These are phyloP conservation scores for Cladosporium colombiae DNA, from an alignment of 2,329 filamentous ascomycete species.

Conservation along the genomic window DNA sequence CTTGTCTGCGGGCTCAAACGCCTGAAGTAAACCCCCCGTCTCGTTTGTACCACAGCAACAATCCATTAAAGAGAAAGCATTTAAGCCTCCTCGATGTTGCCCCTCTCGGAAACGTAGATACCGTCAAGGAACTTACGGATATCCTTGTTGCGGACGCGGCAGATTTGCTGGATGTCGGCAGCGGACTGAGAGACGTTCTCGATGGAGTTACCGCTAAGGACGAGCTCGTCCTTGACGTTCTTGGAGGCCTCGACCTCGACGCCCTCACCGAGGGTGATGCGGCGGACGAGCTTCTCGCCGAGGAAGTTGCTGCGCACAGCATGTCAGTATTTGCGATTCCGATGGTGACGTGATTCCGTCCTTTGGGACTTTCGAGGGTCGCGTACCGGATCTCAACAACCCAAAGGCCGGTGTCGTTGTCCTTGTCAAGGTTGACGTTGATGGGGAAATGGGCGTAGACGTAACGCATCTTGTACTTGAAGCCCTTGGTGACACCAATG, in stretches of 20 bases:
- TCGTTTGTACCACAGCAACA: slow-evolving; percentile 18
- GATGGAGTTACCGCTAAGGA: slow-evolving; percentile 89
- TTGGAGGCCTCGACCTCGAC: slow-evolving; percentile 89
- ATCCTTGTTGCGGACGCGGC: slow-evolving; percentile 99
- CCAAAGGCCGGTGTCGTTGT: slow-evolving; percentile 79
- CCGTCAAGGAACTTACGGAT: slow-evolving; percentile 99
- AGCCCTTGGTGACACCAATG: slow-evolving; percentile 97
- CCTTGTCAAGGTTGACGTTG: slow-evolving; percentile 99
- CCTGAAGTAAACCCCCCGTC: slow-evolving; percentile 21
- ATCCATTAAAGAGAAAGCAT: slow-evolving; percentile 8
- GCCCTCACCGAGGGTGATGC: slow-evolving; percentile 83
- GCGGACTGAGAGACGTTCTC: slow-evolving; percentile 97
- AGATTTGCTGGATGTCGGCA: slow-evolving; percentile 99
- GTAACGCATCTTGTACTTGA: slow-evolving; percentile 99
- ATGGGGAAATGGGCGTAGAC: slow-evolving; percentile 99
- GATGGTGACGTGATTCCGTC: background rate
- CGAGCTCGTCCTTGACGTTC: slow-evolving; percentile 96
- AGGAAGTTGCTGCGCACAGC: slow-evolving; percentile 78
- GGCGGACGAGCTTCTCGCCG: slow-evolving; percentile 98
- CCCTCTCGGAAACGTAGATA: slow-evolving; percentile 99
- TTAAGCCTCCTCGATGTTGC: slow-evolving; percentile 67
- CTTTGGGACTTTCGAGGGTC: background rate
- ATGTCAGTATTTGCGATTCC: slow-evolving; percentile 23
- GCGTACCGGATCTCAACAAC: slow-evolving; percentile 92
- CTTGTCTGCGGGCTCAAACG: slow-evolving; percentile 20